A percentile compares a stretch with the other conserved stretches of the same genome.
These are phyloP conservation scores for Solanum lycopersicoides DNA, from an alignment of 257 asterid species.

Conservation along the genomic window DNA sequence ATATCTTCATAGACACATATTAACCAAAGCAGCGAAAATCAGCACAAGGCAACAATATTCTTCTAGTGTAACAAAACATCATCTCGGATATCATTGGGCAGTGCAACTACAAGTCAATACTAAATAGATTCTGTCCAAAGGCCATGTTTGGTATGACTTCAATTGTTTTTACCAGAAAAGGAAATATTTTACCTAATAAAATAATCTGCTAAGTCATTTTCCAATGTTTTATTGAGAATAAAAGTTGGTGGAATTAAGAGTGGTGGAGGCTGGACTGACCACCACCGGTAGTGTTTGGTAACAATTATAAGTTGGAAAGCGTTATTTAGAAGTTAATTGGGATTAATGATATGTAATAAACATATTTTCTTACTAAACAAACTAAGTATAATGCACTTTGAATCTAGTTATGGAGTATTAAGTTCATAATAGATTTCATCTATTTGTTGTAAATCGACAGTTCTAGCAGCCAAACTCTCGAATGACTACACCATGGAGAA, in stretches of 20 bases:
- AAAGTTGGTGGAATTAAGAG: background rate
- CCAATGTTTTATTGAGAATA: background rate
- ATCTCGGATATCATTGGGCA: background rate
- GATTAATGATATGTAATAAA: background rate
- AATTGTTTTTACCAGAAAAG: background rate
- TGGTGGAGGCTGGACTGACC: background rate
- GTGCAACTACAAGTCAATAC: background rate
- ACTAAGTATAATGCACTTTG: background rate
- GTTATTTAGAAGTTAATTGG: background rate
- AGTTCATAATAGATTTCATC: background rate
- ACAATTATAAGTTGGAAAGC: background rate
- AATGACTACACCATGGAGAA: background rate
- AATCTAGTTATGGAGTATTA: background rate
- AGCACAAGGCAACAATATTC: background rate
- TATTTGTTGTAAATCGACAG: background rate
- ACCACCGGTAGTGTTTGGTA: background rate
- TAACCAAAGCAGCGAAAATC: background rate
- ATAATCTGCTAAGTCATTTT: background rate
- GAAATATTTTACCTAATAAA: background rate
- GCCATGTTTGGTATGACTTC: background rate
- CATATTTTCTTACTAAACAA: background rate
- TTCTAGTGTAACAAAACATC: background rate
- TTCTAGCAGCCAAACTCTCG: background rate
- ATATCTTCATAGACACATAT: conserved; percentile 35
- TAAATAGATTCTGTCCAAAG: background rate